phyloP scores from a whole-genome alignment of 108 stramenopile genomes.

The Skeletonema grethae region DNA sequence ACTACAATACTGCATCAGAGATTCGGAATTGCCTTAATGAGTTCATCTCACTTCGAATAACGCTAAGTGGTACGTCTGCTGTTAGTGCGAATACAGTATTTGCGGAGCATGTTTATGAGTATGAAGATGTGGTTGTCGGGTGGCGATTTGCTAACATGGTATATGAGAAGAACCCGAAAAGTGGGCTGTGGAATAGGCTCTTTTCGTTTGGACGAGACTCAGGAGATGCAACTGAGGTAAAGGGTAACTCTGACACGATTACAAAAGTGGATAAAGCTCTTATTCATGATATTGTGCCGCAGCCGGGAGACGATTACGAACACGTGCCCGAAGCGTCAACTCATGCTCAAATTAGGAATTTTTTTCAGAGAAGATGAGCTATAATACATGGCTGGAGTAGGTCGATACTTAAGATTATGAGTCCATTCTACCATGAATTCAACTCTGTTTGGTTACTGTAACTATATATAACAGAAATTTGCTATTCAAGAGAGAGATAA shows the following conservation, averaged over 20 bases:
- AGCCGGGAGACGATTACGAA: conserved; percentile 28
- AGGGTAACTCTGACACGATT: background rate
- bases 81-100: conserved; percentile 22
- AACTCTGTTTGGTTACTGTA: too few relatives aligned
- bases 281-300: conserved; percentile 30
- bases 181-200: conserved; percentile 1
- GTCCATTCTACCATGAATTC: too few relatives aligned
- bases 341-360: too few relatives aligned
- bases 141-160: conserved; percentile 39
- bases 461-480: too few relatives aligned
- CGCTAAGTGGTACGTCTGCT: conserved; percentile 29
- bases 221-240: background rate
- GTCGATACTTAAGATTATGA: too few relatives aligned
- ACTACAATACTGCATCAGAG: conserved; percentile 26
- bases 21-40: conserved; percentile 23
- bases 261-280: conserved; percentile 30
- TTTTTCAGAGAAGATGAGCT: background rate
- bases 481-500: too few relatives aligned
- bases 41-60: conserved; percentile 30
- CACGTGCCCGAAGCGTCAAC: conserved; percentile 10
- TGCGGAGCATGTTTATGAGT: conserved; percentile 29
- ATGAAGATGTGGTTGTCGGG: conserved; percentile 32
- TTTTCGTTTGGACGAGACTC: background rate
- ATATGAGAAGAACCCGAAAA: conserved; percentile 9
- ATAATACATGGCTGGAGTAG: background rate